Conservation (phyloP, 495 filamentous ascomycete species). For the Talaromyces liani region DNA sequence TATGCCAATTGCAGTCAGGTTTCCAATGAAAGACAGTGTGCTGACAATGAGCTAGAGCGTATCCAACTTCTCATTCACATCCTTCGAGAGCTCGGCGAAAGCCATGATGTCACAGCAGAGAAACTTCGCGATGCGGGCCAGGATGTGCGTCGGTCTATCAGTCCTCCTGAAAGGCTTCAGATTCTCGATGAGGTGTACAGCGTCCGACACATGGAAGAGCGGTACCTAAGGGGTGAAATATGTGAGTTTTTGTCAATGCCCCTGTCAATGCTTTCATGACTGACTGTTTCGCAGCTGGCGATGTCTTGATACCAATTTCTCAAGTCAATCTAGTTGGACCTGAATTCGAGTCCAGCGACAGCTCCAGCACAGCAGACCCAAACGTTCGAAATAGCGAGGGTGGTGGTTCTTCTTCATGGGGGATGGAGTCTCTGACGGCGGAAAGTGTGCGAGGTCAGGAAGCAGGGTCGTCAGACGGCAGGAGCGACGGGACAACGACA, state of each 20-base stretch:
- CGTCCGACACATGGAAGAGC: conserved; percentile 56
- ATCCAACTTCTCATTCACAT: conserved; percentile 56
- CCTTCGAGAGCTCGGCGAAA: conserved; percentile 39
- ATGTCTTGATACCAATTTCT: conserved; percentile 5
- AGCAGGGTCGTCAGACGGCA: background rate
- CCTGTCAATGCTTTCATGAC: background rate
- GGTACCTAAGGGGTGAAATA: conserved; percentile 50
- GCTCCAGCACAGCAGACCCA: background rate
- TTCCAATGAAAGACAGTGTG: background rate
- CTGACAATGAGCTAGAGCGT: conserved; percentile 37
- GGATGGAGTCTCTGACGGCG: background rate
- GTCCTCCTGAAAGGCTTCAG: conserved; percentile 23
- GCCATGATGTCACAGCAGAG: conserved; percentile 32
- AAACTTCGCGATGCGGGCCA: conserved; percentile 38
- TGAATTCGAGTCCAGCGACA: conserved; percentile 3
- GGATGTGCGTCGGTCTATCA: conserved; percentile 33
- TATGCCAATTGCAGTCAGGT: conserved; percentile 27
- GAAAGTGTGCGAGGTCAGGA: background rate
- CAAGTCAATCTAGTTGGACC: conserved; percentile 8
- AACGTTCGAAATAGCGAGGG: background rate
- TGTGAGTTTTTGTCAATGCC: conserved; percentile 35
- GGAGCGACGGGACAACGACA: background rate
- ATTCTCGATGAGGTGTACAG: conserved; percentile 61
- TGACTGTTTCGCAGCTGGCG: conserved; percentile 1
- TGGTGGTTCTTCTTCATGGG: conserved; percentile 9